These are phyloP conservation scores for Aquilaria agallochum DNA, from an alignment of 441 rosid genomes.

Conservation along the genomic window DNA sequence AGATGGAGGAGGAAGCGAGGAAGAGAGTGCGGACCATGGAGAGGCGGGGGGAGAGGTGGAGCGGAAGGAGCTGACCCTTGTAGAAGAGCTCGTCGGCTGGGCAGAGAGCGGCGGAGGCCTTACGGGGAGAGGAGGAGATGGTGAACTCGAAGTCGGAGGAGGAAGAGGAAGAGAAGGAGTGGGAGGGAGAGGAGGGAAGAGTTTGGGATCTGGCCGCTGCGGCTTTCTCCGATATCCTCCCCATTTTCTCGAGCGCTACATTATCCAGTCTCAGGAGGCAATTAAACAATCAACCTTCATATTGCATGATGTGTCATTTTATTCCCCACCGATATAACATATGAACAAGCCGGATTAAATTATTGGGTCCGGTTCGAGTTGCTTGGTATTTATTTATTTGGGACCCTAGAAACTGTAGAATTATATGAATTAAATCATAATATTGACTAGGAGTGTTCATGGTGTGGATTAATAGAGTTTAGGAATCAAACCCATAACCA, in stretches of 20 bases:
- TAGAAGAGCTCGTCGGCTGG: constrained; percentile 96
- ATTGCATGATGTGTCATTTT: not conserved
- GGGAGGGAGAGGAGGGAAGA: constrained; percentile 65
- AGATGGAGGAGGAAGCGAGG: constrained; percentile 56
- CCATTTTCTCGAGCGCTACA: constrained; percentile 20
- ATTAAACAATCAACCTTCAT: not conserved
- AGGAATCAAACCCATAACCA: too few species aligned
- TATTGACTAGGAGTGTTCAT: too few species aligned
- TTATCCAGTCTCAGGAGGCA: not conserved
- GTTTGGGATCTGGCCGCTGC: constrained; percentile 46
- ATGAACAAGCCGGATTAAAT: not conserved
- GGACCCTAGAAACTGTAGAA: not conserved
- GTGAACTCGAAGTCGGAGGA: constrained; percentile 92
- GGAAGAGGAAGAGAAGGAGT: constrained; percentile 71
- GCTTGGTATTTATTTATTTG: not conserved
- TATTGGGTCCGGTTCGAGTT: not conserved
- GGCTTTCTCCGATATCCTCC: constrained; percentile 32
- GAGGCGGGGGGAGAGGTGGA: constrained; percentile 85
- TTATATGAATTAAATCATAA: too few species aligned
- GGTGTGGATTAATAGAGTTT: too few species aligned
- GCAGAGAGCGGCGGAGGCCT: constrained; percentile 59
- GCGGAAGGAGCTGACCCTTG: constrained; percentile 95
- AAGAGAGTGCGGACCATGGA: constrained; percentile 89
- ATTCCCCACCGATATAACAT: not conserved
- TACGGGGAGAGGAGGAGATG: constrained; percentile 64